Evolutionary conservation across 2,329 filamentous ascomycete species (phyloP), one percentile per base, ranked within the genome.

Genomic region (Talaromyces sp.): DNA sequence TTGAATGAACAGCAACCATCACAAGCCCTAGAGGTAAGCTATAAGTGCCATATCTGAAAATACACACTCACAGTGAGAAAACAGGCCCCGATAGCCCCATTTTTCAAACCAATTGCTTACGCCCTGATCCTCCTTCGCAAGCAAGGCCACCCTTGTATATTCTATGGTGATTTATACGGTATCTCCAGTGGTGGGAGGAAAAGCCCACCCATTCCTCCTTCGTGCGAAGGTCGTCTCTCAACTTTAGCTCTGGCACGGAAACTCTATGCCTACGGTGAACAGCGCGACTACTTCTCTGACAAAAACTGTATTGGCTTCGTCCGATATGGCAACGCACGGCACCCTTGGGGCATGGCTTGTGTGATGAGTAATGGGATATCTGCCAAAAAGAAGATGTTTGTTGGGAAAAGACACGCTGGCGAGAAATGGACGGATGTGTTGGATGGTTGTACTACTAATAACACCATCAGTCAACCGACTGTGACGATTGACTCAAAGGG

Each of bases 61-160:
- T 19, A n/a, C 13, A 28, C 15, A 1, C 49, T 53, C 25, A 53
- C 25, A 28, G 8, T 8, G 25, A 30, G 27, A 53, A 47, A 10
- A n/a, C 57, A 84, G 66, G 84, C 85, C 0, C 83, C 83, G 1
- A 84, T 92, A 47, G 81, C 85, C 60, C 78, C 81, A 28, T 87
- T 84, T 75, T 89, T 92, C 78, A 90, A 90, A 72, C 83, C 87
- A 0, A 79, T 91, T 17, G 89, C 88, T 13, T 91, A 92, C 72
- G 78, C 87, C 0, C 80, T 92, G 52, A 90, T 91, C 60, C 82
- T 92, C 1, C 83, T 92, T 28, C 82, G 86, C 13, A 74, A 80
- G 56, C 77, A 84, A 36, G 87, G 87, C 17, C 81, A 85, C 30
- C 88, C 88, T 0, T 90, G 85, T 66, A 77, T 90, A 39, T 91